Conservation (phyloP, 768 basidiomycete genomes). For the Suillus variegatus region DNA sequence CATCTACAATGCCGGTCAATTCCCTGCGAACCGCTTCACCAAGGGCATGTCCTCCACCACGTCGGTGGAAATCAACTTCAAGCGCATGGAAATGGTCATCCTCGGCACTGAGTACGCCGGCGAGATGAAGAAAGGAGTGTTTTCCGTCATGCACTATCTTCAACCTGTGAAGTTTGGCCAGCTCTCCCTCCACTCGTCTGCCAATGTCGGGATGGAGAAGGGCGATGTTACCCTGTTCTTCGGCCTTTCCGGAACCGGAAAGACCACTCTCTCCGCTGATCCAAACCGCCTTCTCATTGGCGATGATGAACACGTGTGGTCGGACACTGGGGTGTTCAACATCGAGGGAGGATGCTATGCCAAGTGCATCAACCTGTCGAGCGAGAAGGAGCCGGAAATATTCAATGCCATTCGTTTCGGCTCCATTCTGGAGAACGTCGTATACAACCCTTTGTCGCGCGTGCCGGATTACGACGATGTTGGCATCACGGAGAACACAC, state of each 20-base stretch:
- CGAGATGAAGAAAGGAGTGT: slow-evolving; percentile 99
- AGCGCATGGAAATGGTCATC: slow-evolving; percentile 99
- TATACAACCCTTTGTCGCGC: slow-evolving; percentile 85
- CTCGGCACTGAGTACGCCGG: slow-evolving; percentile 97
- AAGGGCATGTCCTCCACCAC: slow-evolving; percentile 99
- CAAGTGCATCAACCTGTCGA: slow-evolving; percentile 95
- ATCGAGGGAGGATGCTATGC: slow-evolving; percentile 99
- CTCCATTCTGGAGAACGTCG: slow-evolving; percentile 98
- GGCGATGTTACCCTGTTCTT: slow-evolving; percentile 98
- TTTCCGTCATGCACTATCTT: slow-evolving; percentile 99
- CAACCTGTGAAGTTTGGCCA: slow-evolving; percentile 99
- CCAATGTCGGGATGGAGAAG: slow-evolving; percentile 89
- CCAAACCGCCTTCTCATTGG: slow-evolving; percentile 93
- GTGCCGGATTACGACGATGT: slow-evolving; percentile 94
- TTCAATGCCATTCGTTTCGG: slow-evolving; percentile 94
- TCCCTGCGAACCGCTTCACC: slow-evolving; percentile 99
- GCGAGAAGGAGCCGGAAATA: slow-evolving; percentile 98
- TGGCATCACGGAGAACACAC: slow-evolving; percentile 98
- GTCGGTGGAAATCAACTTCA: slow-evolving; percentile 99
- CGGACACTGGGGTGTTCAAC: slow-evolving; percentile 98
- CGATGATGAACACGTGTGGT: slow-evolving; percentile 99
- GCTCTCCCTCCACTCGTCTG: slow-evolving; percentile 96
- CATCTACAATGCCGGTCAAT: slow-evolving; percentile 99
- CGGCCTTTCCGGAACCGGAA: slow-evolving; percentile 96
- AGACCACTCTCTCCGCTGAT: slow-evolving; percentile 98